A percentile compares a stretch with the other conserved stretches of the same genome.
Conservation (phyloP, 1,284 basidiomycete species). For the Taiwanofungus camphoratus region DNA sequence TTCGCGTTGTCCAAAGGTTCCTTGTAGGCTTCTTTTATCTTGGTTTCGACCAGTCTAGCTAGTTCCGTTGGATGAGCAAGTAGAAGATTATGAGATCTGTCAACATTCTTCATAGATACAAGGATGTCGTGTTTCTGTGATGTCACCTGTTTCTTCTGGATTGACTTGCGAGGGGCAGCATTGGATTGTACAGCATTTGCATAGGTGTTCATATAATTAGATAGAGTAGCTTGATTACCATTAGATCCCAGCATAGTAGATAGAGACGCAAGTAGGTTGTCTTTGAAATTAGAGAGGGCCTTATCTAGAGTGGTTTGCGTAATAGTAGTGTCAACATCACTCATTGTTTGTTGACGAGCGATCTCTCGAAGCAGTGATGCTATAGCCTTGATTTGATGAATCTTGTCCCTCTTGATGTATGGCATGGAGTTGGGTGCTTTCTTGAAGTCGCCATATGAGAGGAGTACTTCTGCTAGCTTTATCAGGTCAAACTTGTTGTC, state of each 20-base stretch:
- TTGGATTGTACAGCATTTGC: background rate
- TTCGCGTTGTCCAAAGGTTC: background rate
- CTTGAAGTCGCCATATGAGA: background rate
- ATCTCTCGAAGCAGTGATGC: background rate
- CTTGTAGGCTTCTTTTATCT: background rate
- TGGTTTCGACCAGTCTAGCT: background rate
- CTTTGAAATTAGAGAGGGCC: background rate
- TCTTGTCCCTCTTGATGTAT: background rate
- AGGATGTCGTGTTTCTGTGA: background rate
- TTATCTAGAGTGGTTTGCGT: background rate
- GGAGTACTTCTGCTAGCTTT: background rate
- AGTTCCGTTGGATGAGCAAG: background rate
- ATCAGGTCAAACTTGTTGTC: background rate
- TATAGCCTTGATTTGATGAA: background rate
- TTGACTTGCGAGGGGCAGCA: background rate
- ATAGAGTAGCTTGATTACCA: background rate
- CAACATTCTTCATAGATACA: background rate
- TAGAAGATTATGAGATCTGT: background rate
- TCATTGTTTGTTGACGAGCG: too few relatives aligned
- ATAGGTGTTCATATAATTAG: background rate
- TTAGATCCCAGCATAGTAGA: background rate
- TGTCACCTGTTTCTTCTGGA: background rate
- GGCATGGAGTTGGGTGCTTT: background rate
- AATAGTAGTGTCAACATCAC: too few relatives aligned
- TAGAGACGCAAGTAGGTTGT: background rate